Evolutionary conservation across 2,329 filamentous ascomycete species (phyloP).

Genomic region (Herpotrichia juniperi): DNA sequence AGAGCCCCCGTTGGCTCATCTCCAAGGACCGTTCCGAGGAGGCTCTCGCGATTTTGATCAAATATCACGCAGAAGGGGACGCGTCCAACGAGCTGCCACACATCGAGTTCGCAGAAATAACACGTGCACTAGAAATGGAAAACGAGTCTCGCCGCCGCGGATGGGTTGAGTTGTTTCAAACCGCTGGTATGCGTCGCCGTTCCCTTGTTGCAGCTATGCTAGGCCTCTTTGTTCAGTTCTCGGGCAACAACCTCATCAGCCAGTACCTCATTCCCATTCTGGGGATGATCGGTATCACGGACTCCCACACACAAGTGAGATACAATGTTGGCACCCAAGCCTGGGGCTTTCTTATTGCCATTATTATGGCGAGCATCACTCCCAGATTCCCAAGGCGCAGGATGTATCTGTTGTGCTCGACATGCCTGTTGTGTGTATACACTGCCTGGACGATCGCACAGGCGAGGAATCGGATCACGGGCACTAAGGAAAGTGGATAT

Average conservation of each 20-base stretch:
- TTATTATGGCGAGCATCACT: constrained; percentile 61
- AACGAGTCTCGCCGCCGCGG: constrained; percentile 56
- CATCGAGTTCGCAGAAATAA: constrained; percentile 71
- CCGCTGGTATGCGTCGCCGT: constrained; percentile 68
- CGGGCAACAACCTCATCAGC: constrained; percentile 61
- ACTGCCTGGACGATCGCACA: constrained; percentile 48
- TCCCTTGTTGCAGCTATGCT: constrained; percentile 66
- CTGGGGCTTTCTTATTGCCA: constrained; percentile 63
- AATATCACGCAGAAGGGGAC: constrained; percentile 69
- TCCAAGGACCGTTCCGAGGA: constrained; percentile 68
- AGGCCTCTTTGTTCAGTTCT: constrained; percentile 71
- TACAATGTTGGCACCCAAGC: constrained; percentile 64
- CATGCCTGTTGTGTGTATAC: constrained; percentile 40
- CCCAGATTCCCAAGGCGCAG: constrained; percentile 62
- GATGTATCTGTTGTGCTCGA: constrained; percentile 58
- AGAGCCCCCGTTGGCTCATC: constrained; percentile 70
- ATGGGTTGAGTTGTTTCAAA: constrained; percentile 67
- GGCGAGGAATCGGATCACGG: constrained; percentile 58
- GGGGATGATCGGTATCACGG: constrained; percentile 64
- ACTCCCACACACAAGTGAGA: constrained; percentile 43
- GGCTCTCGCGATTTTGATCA: constrained; percentile 65
- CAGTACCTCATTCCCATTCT: constrained; percentile 71
- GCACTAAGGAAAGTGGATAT: constrained; percentile 40
- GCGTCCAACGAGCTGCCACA: constrained; percentile 61
- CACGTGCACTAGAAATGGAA: constrained; percentile 66